phyloP scores from a whole-genome alignment of 306 rosid species.

The Rosa lucieae region DNA sequence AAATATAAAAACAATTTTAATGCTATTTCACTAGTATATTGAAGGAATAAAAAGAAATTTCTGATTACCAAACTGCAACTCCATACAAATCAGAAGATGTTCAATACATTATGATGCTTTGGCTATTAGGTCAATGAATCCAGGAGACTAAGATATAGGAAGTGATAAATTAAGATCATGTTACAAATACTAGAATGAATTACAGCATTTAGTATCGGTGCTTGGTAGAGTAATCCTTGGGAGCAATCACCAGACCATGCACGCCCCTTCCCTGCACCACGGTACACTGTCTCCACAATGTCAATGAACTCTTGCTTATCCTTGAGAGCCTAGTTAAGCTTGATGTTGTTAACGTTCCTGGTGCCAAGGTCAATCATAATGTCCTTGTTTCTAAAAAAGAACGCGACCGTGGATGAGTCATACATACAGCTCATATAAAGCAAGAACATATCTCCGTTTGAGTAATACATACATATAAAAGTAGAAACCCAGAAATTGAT shows the following conservation, averaged over 20 bases:
- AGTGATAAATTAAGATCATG: background rate
- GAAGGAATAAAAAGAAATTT: too few species aligned
- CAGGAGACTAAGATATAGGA: background rate
- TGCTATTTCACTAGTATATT: too few species aligned
- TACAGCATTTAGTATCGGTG: conserved; percentile 61
- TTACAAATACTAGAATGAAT: background rate
- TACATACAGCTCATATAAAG: conserved; percentile 63
- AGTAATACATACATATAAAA: too few species aligned
- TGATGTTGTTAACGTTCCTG: conserved; percentile 62
- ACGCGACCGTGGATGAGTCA: conserved; percentile 84
- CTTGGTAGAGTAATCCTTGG: conserved; percentile 56
- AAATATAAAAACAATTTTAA: too few species aligned
- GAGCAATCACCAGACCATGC: background rate
- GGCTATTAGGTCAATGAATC: background rate
- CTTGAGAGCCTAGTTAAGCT: conserved; percentile 95
- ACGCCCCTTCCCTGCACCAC: background rate
- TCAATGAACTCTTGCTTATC: conserved; percentile 94
- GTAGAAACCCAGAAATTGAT: too few species aligned
- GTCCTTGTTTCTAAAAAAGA: conserved; percentile 94
- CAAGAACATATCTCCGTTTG: too few species aligned
- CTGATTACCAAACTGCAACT: background rate
- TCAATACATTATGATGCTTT: background rate
- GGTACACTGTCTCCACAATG: conserved; percentile 66
- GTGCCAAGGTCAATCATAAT: conserved; percentile 96
- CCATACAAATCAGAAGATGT: conserved; percentile 1